phyloP scores from a whole-genome alignment of 2,329 filamentous ascomycete species.

The Cladosporium sp. region DNA sequence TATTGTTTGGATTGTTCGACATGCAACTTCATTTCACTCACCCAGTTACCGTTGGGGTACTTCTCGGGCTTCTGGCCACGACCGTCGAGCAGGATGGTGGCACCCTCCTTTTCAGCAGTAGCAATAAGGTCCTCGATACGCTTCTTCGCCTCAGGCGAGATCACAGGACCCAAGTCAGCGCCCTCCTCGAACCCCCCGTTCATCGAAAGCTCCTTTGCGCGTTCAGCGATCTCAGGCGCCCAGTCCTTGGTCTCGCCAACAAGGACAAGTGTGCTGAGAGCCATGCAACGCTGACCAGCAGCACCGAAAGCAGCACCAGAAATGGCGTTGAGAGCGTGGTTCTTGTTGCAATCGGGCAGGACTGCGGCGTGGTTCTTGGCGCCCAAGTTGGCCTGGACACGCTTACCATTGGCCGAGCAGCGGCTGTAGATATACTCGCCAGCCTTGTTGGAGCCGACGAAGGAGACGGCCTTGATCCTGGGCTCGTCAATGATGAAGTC shows the following conservation, averaged over 20 bases:
- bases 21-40: slow-evolving; percentile 33
- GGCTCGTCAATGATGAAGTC: slow-evolving; percentile 85
- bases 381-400: slow-evolving; percentile 81
- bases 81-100: slow-evolving; percentile 77
- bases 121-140: slow-evolving; percentile 73
- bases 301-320: slow-evolving; percentile 80
- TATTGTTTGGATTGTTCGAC: background rate
- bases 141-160: slow-evolving; percentile 72
- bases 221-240: slow-evolving; percentile 72
- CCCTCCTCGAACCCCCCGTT: slow-evolving; percentile 78
- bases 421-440: slow-evolving; percentile 81
- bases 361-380: slow-evolving; percentile 87
- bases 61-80: slow-evolving; percentile 69
- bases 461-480: slow-evolving; percentile 79
- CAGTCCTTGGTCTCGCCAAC: slow-evolving; percentile 79
- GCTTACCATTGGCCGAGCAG: slow-evolving; percentile 79
- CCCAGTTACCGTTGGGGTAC: slow-evolving; percentile 79
- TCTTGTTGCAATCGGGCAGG: slow-evolving; percentile 83
- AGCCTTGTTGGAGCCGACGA: slow-evolving; percentile 82
- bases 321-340: slow-evolving; percentile 80
- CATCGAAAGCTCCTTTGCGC: slow-evolving; percentile 67
- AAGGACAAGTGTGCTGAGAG: slow-evolving; percentile 75
- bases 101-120: slow-evolving; percentile 74
- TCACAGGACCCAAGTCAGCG: slow-evolving; percentile 77
- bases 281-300: slow-evolving; percentile 83